These are phyloP conservation scores for Penicillium diatomitis DNA, from an alignment of 495 filamentous ascomycete genomes.

Conservation along the genomic window DNA sequence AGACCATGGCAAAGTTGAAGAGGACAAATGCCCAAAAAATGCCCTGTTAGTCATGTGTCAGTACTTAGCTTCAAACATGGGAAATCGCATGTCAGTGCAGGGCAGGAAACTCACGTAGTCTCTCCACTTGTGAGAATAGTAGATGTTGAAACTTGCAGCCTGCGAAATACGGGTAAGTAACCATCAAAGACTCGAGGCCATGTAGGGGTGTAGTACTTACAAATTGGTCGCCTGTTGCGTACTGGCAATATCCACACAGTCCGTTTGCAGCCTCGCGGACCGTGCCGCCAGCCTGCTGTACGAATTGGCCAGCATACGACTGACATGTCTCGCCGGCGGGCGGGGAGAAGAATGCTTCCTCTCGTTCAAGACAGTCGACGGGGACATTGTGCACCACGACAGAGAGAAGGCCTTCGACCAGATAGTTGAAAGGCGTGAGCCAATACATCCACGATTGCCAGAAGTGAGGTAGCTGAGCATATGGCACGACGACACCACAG, in stretches of 20 bases:
- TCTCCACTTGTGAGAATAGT: slow-evolving; percentile 51
- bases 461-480: slow-evolving; percentile 44
- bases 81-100: neutral
- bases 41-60: slow-evolving; percentile 19
- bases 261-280: slow-evolving; percentile 34
- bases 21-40: slow-evolving; percentile 46
- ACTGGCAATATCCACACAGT: slow-evolving; percentile 56
- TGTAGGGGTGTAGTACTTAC: slow-evolving; percentile 17
- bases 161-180: neutral
- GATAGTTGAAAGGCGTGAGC: slow-evolving; percentile 54
- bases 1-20: slow-evolving; percentile 48
- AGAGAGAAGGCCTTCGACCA: slow-evolving; percentile 48
- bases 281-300: slow-evolving; percentile 40
- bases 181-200: neutral
- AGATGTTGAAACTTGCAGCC: slow-evolving; percentile 40
- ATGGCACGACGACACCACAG: slow-evolving; percentile 55
- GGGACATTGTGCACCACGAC: slow-evolving; percentile 45
- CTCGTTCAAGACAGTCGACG: slow-evolving; percentile 44
- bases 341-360: slow-evolving; percentile 48
- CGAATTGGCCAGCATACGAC: slow-evolving; percentile 38
- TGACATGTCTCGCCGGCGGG: slow-evolving; percentile 45
- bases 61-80: neutral
- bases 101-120: slow-evolving; percentile 40
- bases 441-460: slow-evolving; percentile 64
- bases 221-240: slow-evolving; percentile 46